phyloP scores from a whole-genome alignment of 75 land plant genomes.

The Sequoiadendron giganteum region DNA sequence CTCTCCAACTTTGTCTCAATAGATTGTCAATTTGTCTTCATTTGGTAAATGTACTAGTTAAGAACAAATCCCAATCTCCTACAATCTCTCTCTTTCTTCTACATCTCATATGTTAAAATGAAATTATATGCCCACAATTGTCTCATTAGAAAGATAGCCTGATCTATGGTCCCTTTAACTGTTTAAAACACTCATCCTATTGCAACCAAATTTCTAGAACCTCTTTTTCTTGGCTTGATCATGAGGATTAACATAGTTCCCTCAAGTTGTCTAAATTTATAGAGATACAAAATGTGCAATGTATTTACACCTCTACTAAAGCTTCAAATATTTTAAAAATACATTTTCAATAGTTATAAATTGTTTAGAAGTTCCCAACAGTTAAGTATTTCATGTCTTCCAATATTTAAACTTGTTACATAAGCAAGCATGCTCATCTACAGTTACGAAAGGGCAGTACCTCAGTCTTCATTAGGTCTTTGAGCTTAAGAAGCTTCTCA shows the following conservation, averaged over 20 bases:
- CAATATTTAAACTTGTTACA: neutral
- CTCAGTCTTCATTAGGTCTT: constrained; percentile 94
- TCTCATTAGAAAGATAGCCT: neutral
- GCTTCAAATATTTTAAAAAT: neutral
- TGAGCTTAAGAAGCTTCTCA: constrained; percentile 93
- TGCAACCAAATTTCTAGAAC: neutral
- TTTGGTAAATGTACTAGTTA: neutral
- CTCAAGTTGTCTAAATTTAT: neutral
- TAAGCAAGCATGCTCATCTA: neutral
- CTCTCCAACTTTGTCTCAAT: no score
- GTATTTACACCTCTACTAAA: neutral
- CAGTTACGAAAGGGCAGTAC: constrained; percentile 25
- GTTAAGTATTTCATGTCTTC: neutral
- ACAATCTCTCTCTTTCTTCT: neutral
- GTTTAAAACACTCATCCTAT: neutral
- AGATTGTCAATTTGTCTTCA: no score
- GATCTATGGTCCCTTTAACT: neutral
- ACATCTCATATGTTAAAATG: neutral
- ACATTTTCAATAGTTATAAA: no score
- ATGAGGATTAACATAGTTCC: neutral
- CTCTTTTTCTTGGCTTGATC: neutral
- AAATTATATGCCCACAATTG: neutral
- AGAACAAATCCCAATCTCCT: neutral
- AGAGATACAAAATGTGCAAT: neutral
- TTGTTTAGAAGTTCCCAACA: neutral